phyloP scores from a whole-genome alignment of 108 stramenopile genomes.

The Cyclotella distinguenda region DNA sequence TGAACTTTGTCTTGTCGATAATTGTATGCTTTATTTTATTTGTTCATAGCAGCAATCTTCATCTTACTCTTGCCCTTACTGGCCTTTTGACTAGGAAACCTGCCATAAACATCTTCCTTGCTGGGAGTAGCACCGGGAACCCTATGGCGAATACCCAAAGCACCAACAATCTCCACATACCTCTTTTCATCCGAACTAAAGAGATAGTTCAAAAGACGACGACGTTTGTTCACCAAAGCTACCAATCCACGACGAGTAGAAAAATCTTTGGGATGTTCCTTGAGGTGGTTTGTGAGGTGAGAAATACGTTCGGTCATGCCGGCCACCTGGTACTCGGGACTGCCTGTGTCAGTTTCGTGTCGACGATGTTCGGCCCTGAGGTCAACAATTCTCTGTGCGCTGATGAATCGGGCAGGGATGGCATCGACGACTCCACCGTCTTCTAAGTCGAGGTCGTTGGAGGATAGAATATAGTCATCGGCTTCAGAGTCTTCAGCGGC shows the following conservation, averaged over 20 bases:
- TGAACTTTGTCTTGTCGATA: no score
- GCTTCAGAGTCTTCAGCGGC: constrained; percentile 50
- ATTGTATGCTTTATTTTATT: no score
- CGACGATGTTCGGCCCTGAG: constrained; percentile 66
- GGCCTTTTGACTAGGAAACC: constrained; percentile 79
- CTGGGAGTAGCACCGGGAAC: constrained; percentile 67
- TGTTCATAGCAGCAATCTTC: constrained; percentile 34
- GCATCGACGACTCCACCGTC: constrained; percentile 54
- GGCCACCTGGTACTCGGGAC: constrained; percentile 92
- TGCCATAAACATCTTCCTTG: constrained; percentile 67
- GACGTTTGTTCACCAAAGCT: constrained; percentile 94
- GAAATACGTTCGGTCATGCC: constrained; percentile 93
- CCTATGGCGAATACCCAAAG: constrained; percentile 85
- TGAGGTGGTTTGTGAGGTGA: constrained; percentile 91
- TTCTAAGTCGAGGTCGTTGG: constrained; percentile 61
- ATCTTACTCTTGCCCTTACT: constrained; percentile 71
- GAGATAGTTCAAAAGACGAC: constrained; percentile 91
- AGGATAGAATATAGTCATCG: constrained; percentile 67
- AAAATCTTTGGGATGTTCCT: constrained; percentile 92
- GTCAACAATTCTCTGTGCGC: constrained; percentile 59
- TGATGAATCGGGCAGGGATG: constrained; percentile 53
- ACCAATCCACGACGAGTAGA: constrained; percentile 94
- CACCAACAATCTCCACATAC: constrained; percentile 61
- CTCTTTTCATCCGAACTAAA: constrained; percentile 64
- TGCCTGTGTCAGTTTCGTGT: constrained; percentile 88